Conservation (phyloP, 257 asterid species). For the Nicotiana obtusifolia region DNA sequence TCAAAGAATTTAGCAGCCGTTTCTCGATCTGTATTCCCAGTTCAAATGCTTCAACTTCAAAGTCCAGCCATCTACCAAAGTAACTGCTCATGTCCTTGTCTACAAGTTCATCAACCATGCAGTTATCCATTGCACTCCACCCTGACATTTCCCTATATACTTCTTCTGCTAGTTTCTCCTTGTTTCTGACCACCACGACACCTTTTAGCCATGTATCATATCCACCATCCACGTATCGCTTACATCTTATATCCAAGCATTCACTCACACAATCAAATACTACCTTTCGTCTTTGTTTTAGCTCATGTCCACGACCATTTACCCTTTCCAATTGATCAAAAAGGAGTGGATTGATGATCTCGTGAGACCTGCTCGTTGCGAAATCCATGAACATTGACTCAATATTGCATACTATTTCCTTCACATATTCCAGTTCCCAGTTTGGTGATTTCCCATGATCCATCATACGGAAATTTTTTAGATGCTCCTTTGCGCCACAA, state of each 20-base stretch:
- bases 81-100: conserved; percentile 81
- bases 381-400: conserved; percentile 56
- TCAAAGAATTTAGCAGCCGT: conserved; percentile 55
- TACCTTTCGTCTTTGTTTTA: conserved; percentile 35
- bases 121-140: conserved; percentile 54
- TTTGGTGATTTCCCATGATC: conserved; percentile 13
- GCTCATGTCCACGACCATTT: conserved; percentile 18
- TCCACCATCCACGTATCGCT: conserved; percentile 47
- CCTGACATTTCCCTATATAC: conserved; percentile 52
- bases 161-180: conserved; percentile 61
- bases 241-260: conserved; percentile 55
- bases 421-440: conserved; percentile 65
- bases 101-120: conserved; percentile 83
- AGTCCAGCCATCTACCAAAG: conserved; percentile 80
- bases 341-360: conserved; percentile 41
- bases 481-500: conserved; percentile 17
- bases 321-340: conserved; percentile 47
- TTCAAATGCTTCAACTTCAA: conserved; percentile 71
- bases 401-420: conserved; percentile 46
- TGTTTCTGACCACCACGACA: conserved; percentile 28
- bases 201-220: conserved; percentile 54
- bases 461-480: conserved; percentile 3
- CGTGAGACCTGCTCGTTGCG: conserved; percentile 41
- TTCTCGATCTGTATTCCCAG: conserved; percentile 65
- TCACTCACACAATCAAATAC: conserved; percentile 66